Conservation (phyloP, 305 asterid species). For the Rubia occidens region DNA sequence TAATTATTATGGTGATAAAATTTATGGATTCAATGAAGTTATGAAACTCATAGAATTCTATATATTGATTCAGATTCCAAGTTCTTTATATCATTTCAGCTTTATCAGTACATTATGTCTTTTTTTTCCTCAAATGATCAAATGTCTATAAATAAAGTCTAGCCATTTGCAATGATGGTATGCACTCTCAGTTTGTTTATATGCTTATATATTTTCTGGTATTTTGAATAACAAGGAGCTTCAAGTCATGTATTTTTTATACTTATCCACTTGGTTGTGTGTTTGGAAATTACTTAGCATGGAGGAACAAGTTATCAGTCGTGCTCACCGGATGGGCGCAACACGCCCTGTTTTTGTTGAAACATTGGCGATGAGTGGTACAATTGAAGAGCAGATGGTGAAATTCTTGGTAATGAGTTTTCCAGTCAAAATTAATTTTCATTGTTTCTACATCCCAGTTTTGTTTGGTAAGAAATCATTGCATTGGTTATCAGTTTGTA, state of each 20-base stretch:
- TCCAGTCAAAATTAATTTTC: neutral
- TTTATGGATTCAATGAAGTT: neutral
- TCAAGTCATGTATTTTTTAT: neutral
- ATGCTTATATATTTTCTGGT: neutral
- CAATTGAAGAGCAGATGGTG: conserved; percentile 95
- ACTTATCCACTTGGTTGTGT: conserved; percentile 23
- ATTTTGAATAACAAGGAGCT: neutral
- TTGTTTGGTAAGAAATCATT: neutral
- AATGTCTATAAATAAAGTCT: neutral
- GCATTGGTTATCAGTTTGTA: neutral
- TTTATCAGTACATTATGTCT: neutral
- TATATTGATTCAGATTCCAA: neutral
- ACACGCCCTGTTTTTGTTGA: conserved; percentile 80
- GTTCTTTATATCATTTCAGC: neutral
- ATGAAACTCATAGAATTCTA: too few species aligned
- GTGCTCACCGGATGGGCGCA: conserved; percentile 99
- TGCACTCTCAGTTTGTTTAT: neutral
- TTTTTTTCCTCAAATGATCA: neutral
- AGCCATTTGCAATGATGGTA: neutral
- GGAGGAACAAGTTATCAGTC: conserved; percentile 99
- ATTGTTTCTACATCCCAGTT: neutral
- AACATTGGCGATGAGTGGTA: conserved; percentile 86
- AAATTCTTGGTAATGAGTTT: conserved; percentile 53
- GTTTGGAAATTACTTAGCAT: conserved; percentile 42
- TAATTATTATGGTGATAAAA: neutral